phyloP scores from a whole-genome alignment of 305 asterid genomes.

The Stenogyne calaminthoides region DNA sequence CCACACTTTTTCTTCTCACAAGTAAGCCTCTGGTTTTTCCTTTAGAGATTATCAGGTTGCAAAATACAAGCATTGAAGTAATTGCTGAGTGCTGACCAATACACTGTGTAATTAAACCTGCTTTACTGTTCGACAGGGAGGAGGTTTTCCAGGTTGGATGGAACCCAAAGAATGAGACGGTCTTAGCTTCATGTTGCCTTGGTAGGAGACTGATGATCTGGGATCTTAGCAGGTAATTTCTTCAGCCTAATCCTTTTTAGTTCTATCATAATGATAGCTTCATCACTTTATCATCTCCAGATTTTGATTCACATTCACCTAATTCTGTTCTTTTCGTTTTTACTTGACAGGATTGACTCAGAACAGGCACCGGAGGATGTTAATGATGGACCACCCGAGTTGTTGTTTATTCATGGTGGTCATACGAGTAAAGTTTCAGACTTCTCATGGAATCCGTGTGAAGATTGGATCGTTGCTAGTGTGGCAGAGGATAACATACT shows the following conservation, averaged over 20 bases:
- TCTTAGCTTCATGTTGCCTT: constrained; percentile 89
- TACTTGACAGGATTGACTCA: constrained; percentile 66
- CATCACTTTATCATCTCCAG: not conserved
- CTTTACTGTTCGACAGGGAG: constrained; percentile 55
- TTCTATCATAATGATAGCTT: not conserved
- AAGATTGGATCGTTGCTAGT: constrained; percentile 94
- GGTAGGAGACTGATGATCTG: constrained; percentile 92
- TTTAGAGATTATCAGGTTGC: not conserved
- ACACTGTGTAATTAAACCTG: constrained; percentile 18
- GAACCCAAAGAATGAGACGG: constrained; percentile 87
- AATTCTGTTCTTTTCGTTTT: constrained; percentile 36
- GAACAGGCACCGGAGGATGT: constrained; percentile 85
- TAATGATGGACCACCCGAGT: constrained; percentile 90
- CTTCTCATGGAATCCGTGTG: constrained; percentile 94
- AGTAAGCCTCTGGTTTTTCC: constrained; percentile 47
- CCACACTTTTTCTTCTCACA: constrained; percentile 81
- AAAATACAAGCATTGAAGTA: not conserved
- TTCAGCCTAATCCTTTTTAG: not conserved
- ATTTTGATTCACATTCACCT: not conserved
- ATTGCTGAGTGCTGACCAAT: not conserved
- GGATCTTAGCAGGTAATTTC: constrained; percentile 93
- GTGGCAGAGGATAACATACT: constrained; percentile 92
- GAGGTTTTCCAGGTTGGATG: constrained; percentile 98
- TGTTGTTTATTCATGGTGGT: constrained; percentile 88
- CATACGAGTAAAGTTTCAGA: constrained; percentile 90